phyloP scores from a whole-genome alignment of 2,329 filamentous ascomycete genomes.

The Amauroascus verrucosus region DNA sequence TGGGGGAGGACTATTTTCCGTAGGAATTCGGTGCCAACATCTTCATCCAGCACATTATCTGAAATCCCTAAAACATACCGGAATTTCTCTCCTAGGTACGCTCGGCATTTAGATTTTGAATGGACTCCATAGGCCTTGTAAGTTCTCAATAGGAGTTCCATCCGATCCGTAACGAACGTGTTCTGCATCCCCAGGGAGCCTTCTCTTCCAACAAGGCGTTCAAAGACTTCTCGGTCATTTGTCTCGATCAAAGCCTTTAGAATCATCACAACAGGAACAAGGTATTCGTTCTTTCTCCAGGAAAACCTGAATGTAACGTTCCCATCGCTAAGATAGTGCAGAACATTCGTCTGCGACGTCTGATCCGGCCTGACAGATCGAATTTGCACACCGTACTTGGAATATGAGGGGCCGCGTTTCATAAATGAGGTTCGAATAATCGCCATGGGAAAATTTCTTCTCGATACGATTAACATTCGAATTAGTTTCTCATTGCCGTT shows the following conservation, averaged over 20 bases:
- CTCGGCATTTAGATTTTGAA: slow-evolving; percentile 67
- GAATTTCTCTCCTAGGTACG: slow-evolving; percentile 86
- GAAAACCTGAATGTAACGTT: slow-evolving; percentile 97
- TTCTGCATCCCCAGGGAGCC: slow-evolving; percentile 70
- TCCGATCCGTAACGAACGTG: slow-evolving; percentile 88
- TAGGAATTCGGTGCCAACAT: slow-evolving; percentile 83
- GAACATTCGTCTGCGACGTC: slow-evolving; percentile 91
- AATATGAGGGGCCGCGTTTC: slow-evolving; percentile 78
- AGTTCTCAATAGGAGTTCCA: slow-evolving; percentile 81
- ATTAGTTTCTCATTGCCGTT: slow-evolving; percentile 97
- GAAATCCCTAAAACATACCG: slow-evolving; percentile 74
- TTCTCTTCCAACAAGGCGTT: slow-evolving; percentile 72
- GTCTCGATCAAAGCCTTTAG: slow-evolving; percentile 91
- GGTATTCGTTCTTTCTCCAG: slow-evolving; percentile 92
- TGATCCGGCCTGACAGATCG: slow-evolving; percentile 93
- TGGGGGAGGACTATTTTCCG: slow-evolving; percentile 85
- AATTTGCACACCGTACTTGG: slow-evolving; percentile 79
- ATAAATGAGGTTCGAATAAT: slow-evolving; percentile 84
- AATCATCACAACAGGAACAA: slow-evolving; percentile 95
- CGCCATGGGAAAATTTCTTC: slow-evolving; percentile 89
- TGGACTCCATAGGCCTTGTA: slow-evolving; percentile 87
- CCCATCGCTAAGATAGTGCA: slow-evolving; percentile 91
- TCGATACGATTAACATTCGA: slow-evolving; percentile 78
- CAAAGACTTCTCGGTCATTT: slow-evolving; percentile 91
- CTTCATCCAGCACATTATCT: slow-evolving; percentile 74